phyloP scores from a whole-genome alignment of 2,329 filamentous ascomycete species.

The Stachybotrys elegans region DNA sequence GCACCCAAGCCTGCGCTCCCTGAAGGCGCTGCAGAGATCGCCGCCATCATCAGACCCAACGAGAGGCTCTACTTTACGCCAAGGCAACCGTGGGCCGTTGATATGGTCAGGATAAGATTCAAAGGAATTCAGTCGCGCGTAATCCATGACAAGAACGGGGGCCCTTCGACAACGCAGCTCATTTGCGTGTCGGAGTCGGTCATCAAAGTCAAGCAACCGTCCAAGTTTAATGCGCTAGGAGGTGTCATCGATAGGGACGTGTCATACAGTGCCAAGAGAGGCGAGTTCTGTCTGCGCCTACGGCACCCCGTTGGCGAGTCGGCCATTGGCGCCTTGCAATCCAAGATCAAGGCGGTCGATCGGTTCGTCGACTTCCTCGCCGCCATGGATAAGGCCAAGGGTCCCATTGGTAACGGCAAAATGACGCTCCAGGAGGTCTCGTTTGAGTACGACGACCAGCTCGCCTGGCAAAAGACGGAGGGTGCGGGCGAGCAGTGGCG shows the following conservation, averaged over 20 bases:
- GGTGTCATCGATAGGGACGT: slow-evolving; percentile 56
- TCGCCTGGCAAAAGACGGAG: slow-evolving; percentile 1
- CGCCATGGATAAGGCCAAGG: slow-evolving; percentile 53
- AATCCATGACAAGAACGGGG: slow-evolving; percentile 8
- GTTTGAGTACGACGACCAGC: slow-evolving; percentile 54
- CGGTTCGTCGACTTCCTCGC: slow-evolving; percentile 66
- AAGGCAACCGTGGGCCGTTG: slow-evolving; percentile 49
- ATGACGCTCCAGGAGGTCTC: slow-evolving; percentile 58
- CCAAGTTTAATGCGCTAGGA: slow-evolving; percentile 50
- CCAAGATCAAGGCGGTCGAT: slow-evolving; percentile 61
- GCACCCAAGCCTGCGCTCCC: slow-evolving; percentile 1
- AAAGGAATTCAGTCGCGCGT: slow-evolving; percentile 33
- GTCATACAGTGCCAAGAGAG: slow-evolving; percentile 52
- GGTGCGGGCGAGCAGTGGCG: slow-evolving; percentile 30
- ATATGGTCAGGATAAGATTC: slow-evolving; percentile 56
- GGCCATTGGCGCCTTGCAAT: slow-evolving; percentile 53
- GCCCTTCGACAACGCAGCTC: slow-evolving; percentile 17
- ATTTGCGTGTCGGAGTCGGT: slow-evolving; percentile 45
- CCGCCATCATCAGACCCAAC: slow-evolving; percentile 16
- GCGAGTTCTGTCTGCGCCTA: slow-evolving; percentile 59
- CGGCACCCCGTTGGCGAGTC: slow-evolving; percentile 53
- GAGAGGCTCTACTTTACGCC: slow-evolving; percentile 11
- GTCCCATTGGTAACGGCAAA: slow-evolving; percentile 51
- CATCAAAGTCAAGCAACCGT: slow-evolving; percentile 48
- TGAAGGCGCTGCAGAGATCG: slow-evolving; percentile 13